Evolutionary conservation across 768 basidiomycete species (phyloP), one percentile per base, ranked within the genome.

Genomic region (Holtermannia corniformis): DNA sequence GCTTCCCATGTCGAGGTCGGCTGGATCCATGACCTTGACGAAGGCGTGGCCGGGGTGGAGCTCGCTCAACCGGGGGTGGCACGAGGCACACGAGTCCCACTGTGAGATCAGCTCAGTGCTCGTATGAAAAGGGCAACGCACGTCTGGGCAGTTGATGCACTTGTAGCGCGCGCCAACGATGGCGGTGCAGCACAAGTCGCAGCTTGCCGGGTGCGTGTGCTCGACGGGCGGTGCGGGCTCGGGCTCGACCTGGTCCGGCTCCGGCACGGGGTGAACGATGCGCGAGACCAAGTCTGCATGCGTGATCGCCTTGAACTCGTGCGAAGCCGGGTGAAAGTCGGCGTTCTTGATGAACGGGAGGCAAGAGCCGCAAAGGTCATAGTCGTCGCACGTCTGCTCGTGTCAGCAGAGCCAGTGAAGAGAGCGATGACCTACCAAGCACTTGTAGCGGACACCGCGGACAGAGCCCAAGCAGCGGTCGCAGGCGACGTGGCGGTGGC

Each of bases 111-210:
- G 25, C 26, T 14, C n/a, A n/a, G n/a, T 13, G 4, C 32, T 14
- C 46, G 1, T 26, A 40, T 21, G 11, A 48, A 13, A 16, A 20
- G 2, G n/a, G n/a, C n/a, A n/a, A 54, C 56, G 16, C 44, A 57
- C 56, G 42, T 72, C 70, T 20, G 68, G 68, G 49, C 70, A 72
- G 42, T 64, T 59, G 37, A 69, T 54, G 54, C 70, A 72, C 55
- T 72, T 72, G 66, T 62, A 66, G 42, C 70, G 41, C 1, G 62
- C 52, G 20, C 70, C 70, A 26, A 50, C 48, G 55, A 72, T 72
- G n/a, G 49, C 50, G n/a, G 55, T 49, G 7, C 49, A 56, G 54
- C 67, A 68, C 7, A 62, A 49, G 44, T 68, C 62, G 49, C 67
- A 68, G 32, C 60, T 63, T 7, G 67, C 67, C 2, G 60, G 62